Evolutionary conservation across 306 rosid genomes (phyloP).

Genomic region (Hippophae rhamnoides): DNA sequence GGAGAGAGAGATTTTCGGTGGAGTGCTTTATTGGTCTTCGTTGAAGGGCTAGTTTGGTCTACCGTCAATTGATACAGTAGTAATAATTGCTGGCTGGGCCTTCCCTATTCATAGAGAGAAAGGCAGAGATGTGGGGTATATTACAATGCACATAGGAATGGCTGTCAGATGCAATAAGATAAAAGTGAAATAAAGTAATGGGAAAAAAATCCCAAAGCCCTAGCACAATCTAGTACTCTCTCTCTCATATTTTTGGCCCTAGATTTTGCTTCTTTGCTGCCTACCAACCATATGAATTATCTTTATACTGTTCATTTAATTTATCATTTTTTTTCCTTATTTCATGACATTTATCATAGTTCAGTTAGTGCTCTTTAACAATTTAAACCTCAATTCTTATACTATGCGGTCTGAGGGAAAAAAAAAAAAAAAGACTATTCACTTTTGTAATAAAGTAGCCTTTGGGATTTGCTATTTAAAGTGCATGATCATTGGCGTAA

Average conservation of each 20-base stretch:
- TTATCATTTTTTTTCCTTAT: too few relatives aligned
- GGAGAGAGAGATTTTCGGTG: constrained; percentile 11
- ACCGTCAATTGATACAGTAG: constrained; percentile 26
- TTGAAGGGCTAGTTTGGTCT: constrained; percentile 21
- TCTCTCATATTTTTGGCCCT: constrained; percentile 2
- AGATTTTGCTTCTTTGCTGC: constrained; percentile 1
- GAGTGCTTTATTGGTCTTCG: constrained; percentile 26
- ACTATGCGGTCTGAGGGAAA: too few relatives aligned
- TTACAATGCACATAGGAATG: constrained; percentile 21
- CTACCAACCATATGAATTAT: background rate
- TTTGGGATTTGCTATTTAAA: too few relatives aligned
- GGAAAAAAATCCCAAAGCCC: background rate
- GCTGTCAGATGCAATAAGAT: constrained; percentile 26
- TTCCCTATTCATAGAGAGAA: constrained; percentile 3
- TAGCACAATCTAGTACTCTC: constrained; percentile 14
- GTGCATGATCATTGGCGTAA: too few relatives aligned
- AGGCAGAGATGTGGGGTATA: constrained; percentile 17
- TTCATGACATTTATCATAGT: too few relatives aligned
- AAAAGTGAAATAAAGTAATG: background rate
- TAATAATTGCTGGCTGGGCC: constrained; percentile 28
- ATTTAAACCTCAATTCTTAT: too few relatives aligned
- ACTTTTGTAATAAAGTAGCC: too few relatives aligned
- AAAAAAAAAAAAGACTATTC: too few relatives aligned
- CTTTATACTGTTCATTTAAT: background rate
- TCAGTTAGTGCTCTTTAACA: too few relatives aligned